phyloP scores from a whole-genome alignment of 1,284 basidiomycete species.

The Cryptococcus sp. region DNA sequence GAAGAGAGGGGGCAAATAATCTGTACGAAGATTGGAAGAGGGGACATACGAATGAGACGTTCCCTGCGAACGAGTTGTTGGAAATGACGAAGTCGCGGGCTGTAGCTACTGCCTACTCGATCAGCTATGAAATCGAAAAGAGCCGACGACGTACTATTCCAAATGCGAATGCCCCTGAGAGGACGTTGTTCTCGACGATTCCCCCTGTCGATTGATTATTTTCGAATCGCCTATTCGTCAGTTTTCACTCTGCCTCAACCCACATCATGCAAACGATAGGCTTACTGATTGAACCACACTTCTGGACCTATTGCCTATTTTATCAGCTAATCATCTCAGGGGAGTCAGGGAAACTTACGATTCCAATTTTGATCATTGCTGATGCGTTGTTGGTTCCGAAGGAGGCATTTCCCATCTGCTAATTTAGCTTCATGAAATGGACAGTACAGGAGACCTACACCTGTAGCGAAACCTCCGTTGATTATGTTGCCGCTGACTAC shows the following conservation, averaged over 20 bases:
- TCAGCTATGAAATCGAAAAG: neutral
- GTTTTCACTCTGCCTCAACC: neutral
- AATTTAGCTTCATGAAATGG: neutral
- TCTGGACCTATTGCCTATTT: slow-evolving; percentile 62
- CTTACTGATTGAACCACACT: slow-evolving; percentile 64
- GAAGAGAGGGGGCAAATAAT: neutral
- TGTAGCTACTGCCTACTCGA: slow-evolving; percentile 58
- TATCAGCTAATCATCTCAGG: slow-evolving; percentile 13
- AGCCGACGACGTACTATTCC: slow-evolving; percentile 19
- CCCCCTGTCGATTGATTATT: slow-evolving; percentile 61
- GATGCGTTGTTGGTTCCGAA: slow-evolving; percentile 26
- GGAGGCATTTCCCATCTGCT: slow-evolving; percentile 23
- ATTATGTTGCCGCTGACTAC: slow-evolving; percentile 69
- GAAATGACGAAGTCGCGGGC: slow-evolving; percentile 64
- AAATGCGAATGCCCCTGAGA: slow-evolving; percentile 59
- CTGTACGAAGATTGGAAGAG: neutral
- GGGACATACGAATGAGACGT: slow-evolving; percentile 59
- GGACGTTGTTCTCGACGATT: slow-evolving; percentile 60
- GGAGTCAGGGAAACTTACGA: slow-evolving; percentile 12
- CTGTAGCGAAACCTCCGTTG: slow-evolving; percentile 35
- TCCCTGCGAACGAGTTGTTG: slow-evolving; percentile 62
- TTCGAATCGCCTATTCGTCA: slow-evolving; percentile 49
- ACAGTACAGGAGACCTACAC: slow-evolving; percentile 11
- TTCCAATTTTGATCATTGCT: slow-evolving; percentile 42
- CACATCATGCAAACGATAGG: no score